phyloP scores from a whole-genome alignment of 2,329 filamentous ascomycete species.

The Claviceps cyperi region DNA sequence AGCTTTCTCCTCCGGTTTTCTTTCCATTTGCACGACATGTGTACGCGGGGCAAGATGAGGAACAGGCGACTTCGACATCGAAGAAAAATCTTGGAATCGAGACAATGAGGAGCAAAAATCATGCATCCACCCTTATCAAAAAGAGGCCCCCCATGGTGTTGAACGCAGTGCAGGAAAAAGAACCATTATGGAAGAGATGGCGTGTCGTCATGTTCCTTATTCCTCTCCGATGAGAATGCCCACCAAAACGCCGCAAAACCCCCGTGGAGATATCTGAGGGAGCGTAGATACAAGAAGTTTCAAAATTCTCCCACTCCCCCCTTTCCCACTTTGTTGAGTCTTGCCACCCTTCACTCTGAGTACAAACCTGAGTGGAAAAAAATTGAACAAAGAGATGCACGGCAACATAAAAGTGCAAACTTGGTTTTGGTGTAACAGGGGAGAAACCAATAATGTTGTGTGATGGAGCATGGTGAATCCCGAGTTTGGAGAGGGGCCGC shows the following conservation, averaged over 20 bases:
- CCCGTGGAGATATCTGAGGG: background rate
- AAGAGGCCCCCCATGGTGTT: background rate
- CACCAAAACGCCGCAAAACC: constrained; percentile 6
- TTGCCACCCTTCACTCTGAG: no score
- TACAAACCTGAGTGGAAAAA: no score
- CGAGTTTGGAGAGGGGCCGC: no score
- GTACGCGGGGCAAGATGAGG: background rate
- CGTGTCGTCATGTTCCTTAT: background rate
- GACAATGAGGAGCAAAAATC: background rate
- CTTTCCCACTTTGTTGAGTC: no score
- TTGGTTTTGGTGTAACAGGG: background rate
- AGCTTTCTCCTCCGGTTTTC: background rate
- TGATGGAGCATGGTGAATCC: background rate
- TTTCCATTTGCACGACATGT: background rate
- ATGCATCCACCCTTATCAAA: background rate
- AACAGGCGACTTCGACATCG: background rate
- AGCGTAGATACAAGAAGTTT: background rate
- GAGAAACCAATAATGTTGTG: constrained; percentile 1
- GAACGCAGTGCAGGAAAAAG: background rate
- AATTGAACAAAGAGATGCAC: background rate
- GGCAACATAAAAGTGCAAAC: background rate
- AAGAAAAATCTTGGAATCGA: no score
- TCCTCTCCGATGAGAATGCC: constrained; percentile 3
- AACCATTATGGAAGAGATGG: background rate
- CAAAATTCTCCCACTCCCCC: no score